These are phyloP conservation scores for Noccaea caerulescens DNA, from an alignment of 345 rosid species.

Conservation along the genomic window DNA sequence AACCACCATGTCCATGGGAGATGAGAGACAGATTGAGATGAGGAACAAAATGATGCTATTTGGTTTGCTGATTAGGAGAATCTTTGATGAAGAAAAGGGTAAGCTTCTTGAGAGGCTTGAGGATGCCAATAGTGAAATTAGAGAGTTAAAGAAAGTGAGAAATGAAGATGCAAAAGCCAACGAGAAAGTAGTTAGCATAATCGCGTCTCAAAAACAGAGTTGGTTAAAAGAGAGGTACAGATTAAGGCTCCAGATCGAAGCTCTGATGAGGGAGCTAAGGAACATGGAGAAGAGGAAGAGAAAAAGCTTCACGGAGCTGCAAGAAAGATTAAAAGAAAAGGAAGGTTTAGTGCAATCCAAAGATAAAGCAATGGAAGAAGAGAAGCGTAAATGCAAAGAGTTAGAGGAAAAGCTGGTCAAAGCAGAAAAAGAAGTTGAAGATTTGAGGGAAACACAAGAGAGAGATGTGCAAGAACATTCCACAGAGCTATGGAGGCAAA, in stretches of 20 bases:
- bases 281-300: constrained; percentile 54
- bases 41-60: constrained; percentile 62
- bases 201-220: constrained; percentile 82
- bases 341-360: constrained; percentile 58
- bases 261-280: constrained; percentile 62
- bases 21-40: constrained; percentile 60
- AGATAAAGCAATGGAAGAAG: constrained; percentile 60
- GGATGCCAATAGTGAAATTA: constrained; percentile 61
- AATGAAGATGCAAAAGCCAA: constrained; percentile 87
- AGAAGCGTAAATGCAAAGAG: constrained; percentile 55
- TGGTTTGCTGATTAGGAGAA: constrained; percentile 72
- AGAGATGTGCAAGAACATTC: constrained; percentile 71
- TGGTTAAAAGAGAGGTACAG: constrained; percentile 78
- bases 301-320: constrained; percentile 52
- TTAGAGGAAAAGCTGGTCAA: constrained; percentile 60
- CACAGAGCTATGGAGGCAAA: constrained; percentile 77
- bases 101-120: constrained; percentile 58
- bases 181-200: constrained; percentile 87
- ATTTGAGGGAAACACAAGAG: constrained; percentile 60
- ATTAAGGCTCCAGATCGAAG: constrained; percentile 62
- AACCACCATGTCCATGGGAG: constrained; percentile 47
- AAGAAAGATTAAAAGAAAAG: constrained; percentile 60
- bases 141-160: constrained; percentile 64
- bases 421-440: constrained; percentile 55
- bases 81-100: constrained; percentile 53